Conservation (phyloP, 352 stramenopile species). For the Pythium myriotylum region DNA sequence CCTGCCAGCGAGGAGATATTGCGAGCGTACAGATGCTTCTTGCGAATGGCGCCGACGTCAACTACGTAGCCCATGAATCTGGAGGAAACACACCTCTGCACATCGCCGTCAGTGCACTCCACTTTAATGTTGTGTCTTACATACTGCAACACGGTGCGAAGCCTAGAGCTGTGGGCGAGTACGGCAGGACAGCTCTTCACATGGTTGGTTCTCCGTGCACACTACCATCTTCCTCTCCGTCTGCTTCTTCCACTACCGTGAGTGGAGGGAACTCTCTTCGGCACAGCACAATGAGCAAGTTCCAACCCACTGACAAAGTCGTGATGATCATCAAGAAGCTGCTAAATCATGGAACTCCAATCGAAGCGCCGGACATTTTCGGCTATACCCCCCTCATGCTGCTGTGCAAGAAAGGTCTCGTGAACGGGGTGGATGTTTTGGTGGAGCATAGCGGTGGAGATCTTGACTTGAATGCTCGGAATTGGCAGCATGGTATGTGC, state of each 20-base stretch:
- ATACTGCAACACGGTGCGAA: constrained; percentile 86
- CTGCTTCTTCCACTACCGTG: neutral
- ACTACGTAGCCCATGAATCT: constrained; percentile 84
- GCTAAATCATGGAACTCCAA: constrained; percentile 61
- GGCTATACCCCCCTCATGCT: constrained; percentile 85
- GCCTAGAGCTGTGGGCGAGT: constrained; percentile 70
- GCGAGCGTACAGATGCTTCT: constrained; percentile 88
- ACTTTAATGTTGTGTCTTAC: constrained; percentile 89
- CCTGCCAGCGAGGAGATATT: constrained; percentile 82
- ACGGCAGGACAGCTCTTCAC: constrained; percentile 70
- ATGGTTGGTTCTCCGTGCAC: constrained; percentile 77
- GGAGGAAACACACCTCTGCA: constrained; percentile 81
- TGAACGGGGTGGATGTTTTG: constrained; percentile 74
- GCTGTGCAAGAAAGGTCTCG: constrained; percentile 65
- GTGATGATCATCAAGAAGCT: constrained; percentile 86
- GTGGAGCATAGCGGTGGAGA: constrained; percentile 66
- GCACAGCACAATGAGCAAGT: constrained; percentile 26
- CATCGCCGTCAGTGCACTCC: constrained; percentile 74
- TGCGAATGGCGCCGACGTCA: constrained; percentile 85
- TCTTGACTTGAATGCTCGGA: constrained; percentile 73
- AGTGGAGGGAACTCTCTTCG: constrained; percentile 25
- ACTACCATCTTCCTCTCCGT: constrained; percentile 37
- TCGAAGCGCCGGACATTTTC: constrained; percentile 79
- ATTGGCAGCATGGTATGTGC: constrained; percentile 82
- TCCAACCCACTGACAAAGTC: constrained; percentile 58